Evolutionary conservation across 108 stramenopile genomes (phyloP), one percentile per base, ranked within the genome.

Genomic region (Schizochytrium sp.): DNA sequence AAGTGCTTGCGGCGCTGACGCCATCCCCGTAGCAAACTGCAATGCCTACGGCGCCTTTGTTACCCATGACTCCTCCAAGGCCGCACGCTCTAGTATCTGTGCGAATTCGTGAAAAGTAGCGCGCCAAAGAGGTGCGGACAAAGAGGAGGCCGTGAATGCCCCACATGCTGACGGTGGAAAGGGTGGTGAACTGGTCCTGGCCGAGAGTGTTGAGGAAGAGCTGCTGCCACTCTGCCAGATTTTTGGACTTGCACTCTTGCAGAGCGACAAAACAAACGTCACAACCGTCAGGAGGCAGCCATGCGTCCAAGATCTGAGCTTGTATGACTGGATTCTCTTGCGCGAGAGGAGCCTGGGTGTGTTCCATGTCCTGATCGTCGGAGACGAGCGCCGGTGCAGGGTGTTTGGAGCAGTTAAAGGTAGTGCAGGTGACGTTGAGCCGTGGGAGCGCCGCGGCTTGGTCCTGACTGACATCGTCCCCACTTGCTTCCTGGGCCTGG

Each of bases 41-140:
- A 23, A 89, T 89, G 23, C 89, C 92, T 16, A 93, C 92, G 16
- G 90, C 94, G 16, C 94, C 94, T 58, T 95, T 95, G 89, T 95
- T 95, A 19, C 93, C 93, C 45, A 94, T 76, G 48, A 95, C 72
- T 88, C 92, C 92, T 12, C 93, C 94, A 28, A 94, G 69, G 19
- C 94, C 94, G 44, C 88, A 90, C 16, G 91, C 90, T 19, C 47
- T 51, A 5, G 91, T 90, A 53, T 19, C 28, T 5, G 88, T 60
- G n/a, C 28, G 23, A 1, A 92, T 23, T 5, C 89, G 69, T 45
- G 44, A 60, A 57, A 91, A 18, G 51, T 29, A 19, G 58, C 19
- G 57, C 28, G 44, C 21, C 34, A 91, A 10, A 21, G 12, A 4
- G 44, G 14, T 60, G 8, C 90, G 88, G 25, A 51, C 88, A 53